Evolutionary conservation across 192 early-diverging fungal species (phyloP), one percentile per base, ranked within the genome.

Genomic region (Backusella tuberculispora): DNA sequence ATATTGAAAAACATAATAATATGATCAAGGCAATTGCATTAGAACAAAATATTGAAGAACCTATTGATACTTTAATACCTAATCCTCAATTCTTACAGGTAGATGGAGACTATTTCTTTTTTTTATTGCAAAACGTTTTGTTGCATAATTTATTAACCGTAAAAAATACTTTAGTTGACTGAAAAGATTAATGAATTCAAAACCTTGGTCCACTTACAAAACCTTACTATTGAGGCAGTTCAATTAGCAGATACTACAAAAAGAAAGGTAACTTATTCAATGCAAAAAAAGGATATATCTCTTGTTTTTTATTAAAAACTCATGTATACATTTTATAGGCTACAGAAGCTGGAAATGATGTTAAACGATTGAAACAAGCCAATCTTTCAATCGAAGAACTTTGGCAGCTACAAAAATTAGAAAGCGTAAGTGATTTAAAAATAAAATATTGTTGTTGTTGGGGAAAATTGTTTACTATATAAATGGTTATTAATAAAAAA

Each of bases 21-120:
- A 24, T 24, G 19, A 45, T 70, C 26, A 26, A 70, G 9, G 42
- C 68, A n/a, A 47, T 47, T 70, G 68, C 45, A 66, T 66, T 66
- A 17, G 64, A 66, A 17, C 29, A 41, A 29, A 29, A 66, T 9
- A 34, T 40, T 4, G 64, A 66, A 19, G 34, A 66, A 66, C 29
- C 38, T 41, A 12, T 40, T n/a, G 29, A 40, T 14, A 40, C 64
- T 13, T 40, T 41, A 17, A 4, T 40, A 3, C 37, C 64, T 66
- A 40, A 34, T 10, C 38, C 15, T 17, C 38, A 66, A 41, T 40
- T 40, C 6, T 41, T 66, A 6, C 26, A 66, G 34, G 38, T 40
- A 66, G 15, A 38, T 10, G 3, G 4, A 7, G 6, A 24, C 5
- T n/a, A 4, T 2, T n/a, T 66, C 3, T 24, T 17, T 2, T n/a